Evolutionary conservation across 257 asterid species (phyloP).

Genomic region (Agastache rugosa): DNA sequence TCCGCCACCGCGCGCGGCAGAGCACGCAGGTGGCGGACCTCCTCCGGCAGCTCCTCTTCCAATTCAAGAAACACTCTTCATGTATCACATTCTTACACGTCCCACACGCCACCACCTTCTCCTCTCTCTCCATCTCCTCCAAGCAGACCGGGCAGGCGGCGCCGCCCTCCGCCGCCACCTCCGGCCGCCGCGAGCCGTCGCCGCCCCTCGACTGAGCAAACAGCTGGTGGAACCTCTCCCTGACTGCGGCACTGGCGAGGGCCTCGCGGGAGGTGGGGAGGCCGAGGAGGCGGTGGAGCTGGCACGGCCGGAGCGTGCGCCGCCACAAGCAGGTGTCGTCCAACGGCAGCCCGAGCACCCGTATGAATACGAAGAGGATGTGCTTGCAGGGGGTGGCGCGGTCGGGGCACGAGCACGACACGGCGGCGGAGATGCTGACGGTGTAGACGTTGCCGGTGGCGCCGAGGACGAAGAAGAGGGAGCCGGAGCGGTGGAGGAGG

Average conservation of each 20-base stretch:
- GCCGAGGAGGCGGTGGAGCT: constrained; percentile 67
- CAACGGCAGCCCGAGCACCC: constrained; percentile 63
- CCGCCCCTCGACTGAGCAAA: constrained; percentile 43
- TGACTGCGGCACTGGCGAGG: constrained; percentile 55
- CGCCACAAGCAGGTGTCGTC: constrained; percentile 74
- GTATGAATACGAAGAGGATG: constrained; percentile 75
- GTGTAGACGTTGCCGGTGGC: constrained; percentile 94
- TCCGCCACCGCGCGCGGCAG: constrained; percentile 94
- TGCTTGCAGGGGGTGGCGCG: constrained; percentile 84
- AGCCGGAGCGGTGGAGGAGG: constrained; percentile 86
- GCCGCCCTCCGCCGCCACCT: constrained; percentile 53
- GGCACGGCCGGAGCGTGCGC: constrained; percentile 72
- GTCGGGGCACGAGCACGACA: constrained; percentile 89
- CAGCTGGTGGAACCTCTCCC: constrained; percentile 67
- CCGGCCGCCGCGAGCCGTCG: constrained; percentile 8
- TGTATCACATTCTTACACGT: constrained; percentile 82
- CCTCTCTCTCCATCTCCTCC: constrained; percentile 77
- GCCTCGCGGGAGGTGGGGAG: constrained; percentile 63
- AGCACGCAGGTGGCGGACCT: constrained; percentile 80
- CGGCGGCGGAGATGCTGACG: constrained; percentile 65
- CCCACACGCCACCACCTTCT: constrained; percentile 70
- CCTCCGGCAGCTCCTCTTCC: constrained; percentile 85
- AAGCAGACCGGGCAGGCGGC: constrained; percentile 80
- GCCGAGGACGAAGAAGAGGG: constrained; percentile 78
- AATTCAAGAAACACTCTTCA: constrained; percentile 78